Evolutionary conservation across 2,329 filamentous ascomycete species (phyloP), one percentile per base, ranked within the genome.

Genomic region (Paracorniculantispora psalliotae): DNA sequence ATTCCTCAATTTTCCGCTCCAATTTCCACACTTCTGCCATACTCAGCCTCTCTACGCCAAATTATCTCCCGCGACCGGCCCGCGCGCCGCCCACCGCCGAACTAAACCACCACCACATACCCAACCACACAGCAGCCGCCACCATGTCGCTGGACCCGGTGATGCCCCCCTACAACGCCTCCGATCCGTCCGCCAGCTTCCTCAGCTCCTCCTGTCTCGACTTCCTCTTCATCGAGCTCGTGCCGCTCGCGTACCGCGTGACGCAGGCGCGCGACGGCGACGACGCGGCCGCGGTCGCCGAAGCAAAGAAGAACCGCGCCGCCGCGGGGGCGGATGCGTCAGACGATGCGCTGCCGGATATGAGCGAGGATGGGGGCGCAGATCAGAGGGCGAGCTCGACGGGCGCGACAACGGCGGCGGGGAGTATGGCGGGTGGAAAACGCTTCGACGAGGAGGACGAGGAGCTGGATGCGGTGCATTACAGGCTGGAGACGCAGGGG

Each of bases 141-240:
- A 65, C 48, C 59, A 91, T 91, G 89, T 90, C 89, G 56, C 89
- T 91, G 77, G 88, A 92, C 64, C 75, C 84, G 47, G 81, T 87
- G 48, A 78, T 86, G 68, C 86, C 87, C 2, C 84, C 86, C 15
- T 88, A 84, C 78, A 89, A 87, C 73, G 79, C 86, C 66, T 82
- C 82, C 64, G 91, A 96, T 74, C 89, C 90, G 39, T 81, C 81
- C 61, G 88, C 89, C 60, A 85, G 86, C 61, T 90, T 92, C 76
- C 81, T 97, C 67, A 88, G 84, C 76, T 85, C 88, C 59, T 94
- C 93, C 50, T 92, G 90, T 72, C 86, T 99, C 67, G 94, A 99
- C 75, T 89, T 99, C 67, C 84, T 99, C 59, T 84, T 99, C 67
- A 97, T 97, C 71, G 94, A 99, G 78, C 85, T 99, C 58, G 94